A percentile compares a stretch with the other conserved stretches of the same genome.
phyloP scores from a whole-genome alignment of 2,329 filamentous ascomycete genomes.

The Dactylellina cionopaga region DNA sequence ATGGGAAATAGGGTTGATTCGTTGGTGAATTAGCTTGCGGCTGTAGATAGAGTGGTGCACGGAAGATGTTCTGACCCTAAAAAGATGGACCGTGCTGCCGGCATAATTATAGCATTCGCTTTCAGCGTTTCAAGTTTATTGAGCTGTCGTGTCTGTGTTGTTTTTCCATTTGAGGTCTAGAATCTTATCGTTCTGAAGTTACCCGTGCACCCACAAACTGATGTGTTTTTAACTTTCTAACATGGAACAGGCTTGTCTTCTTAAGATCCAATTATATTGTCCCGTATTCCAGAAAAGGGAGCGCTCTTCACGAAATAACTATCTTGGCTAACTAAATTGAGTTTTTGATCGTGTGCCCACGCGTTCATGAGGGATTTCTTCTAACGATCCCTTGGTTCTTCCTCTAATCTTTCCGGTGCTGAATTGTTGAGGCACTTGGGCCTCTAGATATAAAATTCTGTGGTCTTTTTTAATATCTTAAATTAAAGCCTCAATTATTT shows the following conservation, averaged over 20 bases:
- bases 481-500: no score
- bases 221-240: background rate
- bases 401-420: background rate
- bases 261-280: background rate
- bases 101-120: background rate
- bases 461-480: background rate
- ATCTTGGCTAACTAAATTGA: conserved; percentile 14
- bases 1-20: background rate
- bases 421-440: background rate
- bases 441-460: background rate
- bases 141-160: no score
- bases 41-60: background rate
- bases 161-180: no score
- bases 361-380: conserved; percentile 14
- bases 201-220: background rate
- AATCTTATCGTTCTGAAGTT: conserved; percentile 7
- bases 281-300: no score
- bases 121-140: no score
- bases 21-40: background rate
- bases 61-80: background rate
- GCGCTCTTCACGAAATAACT: background rate
- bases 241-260: conserved; percentile 19
- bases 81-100: background rate
- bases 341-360: background rate
- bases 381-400: background rate